These are phyloP conservation scores for Euphorbia schlechtendalii DNA, from an alignment of 441 rosid species.

Conservation along the genomic window DNA sequence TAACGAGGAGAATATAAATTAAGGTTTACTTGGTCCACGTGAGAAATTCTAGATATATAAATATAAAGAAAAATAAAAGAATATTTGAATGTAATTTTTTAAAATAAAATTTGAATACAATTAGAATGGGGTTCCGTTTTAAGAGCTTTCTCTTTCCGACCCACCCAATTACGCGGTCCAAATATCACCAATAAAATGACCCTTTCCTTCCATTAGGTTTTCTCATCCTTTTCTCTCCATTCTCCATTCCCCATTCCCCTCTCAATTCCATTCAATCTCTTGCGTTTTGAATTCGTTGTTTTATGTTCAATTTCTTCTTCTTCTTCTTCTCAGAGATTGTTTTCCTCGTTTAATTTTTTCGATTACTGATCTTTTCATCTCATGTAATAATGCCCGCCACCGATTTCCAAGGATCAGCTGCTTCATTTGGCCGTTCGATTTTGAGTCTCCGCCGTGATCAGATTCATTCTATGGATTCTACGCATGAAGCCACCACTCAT, in stretches of 20 bases:
- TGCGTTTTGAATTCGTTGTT: not conserved
- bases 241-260: not conserved
- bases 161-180: conserved; percentile 59
- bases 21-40: no score
- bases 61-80: not conserved
- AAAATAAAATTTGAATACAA: no score
- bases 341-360: not conserved
- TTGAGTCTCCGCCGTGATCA: conserved; percentile 57
- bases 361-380: no score
- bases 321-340: no score
- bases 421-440: conserved; percentile 45
- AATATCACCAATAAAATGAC: conserved; percentile 29
- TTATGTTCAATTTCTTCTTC: not conserved
- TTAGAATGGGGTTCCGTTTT: not conserved
- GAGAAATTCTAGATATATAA: no score
- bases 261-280: not conserved
- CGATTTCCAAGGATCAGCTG: conserved; percentile 49
- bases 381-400: conserved; percentile 59
- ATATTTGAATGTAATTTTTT: no score
- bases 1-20: no score
- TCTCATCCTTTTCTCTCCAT: conserved; percentile 13
- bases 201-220: conserved; percentile 34
- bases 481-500: conserved; percentile 24
- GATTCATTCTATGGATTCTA: conserved; percentile 35
- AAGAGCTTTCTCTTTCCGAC: not conserved